phyloP scores from a whole-genome alignment of 1,284 basidiomycete species.

The Bjerkandera adusta region DNA sequence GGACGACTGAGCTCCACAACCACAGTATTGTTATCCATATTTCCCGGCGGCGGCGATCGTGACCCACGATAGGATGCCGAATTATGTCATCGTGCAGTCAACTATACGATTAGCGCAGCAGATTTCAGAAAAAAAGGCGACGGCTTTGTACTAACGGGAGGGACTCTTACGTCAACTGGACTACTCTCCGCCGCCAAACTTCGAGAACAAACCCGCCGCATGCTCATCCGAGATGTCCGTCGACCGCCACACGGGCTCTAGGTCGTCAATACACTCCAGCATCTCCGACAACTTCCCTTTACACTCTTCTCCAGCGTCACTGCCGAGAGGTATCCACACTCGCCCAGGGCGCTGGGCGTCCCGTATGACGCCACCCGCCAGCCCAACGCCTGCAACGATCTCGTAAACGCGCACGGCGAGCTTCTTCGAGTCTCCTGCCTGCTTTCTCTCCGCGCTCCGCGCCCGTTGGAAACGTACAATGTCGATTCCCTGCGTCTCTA shows the following conservation, averaged over 20 bases:
- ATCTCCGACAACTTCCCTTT: conserved; percentile 1
- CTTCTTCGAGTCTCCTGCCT: conserved; percentile 20
- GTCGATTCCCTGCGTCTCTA: conserved; percentile 15
- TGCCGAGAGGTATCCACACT: conserved; percentile 21
- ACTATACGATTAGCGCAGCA: too few relatives aligned
- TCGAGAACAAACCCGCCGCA: too few relatives aligned
- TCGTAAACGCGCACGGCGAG: conserved; percentile 23
- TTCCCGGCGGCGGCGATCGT: too few relatives aligned
- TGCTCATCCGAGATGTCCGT: conserved; percentile 27
- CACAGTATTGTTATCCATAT: too few relatives aligned
- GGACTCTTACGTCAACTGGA: too few relatives aligned
- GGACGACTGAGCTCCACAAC: too few relatives aligned
- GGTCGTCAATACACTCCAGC: conserved; percentile 1
- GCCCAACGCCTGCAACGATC: conserved; percentile 19
- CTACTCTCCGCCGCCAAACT: too few relatives aligned
- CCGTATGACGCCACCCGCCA: conserved; percentile 12
- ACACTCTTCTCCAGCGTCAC: conserved; percentile 17
- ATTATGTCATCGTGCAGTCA: too few relatives aligned
- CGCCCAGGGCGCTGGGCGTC: conserved; percentile 13
- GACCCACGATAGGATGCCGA: too few relatives aligned
- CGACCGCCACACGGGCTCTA: conserved; percentile 15
- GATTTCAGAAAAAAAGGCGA: too few relatives aligned
- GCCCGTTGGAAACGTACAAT: conserved; percentile 2
- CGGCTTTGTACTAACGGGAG: too few relatives aligned
- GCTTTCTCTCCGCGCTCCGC: conserved; percentile 2